Evolutionary conservation across 2,329 filamentous ascomycete genomes (phyloP), one percentile per base, ranked within the genome.

Genomic region (Claviceps monticola): DNA sequence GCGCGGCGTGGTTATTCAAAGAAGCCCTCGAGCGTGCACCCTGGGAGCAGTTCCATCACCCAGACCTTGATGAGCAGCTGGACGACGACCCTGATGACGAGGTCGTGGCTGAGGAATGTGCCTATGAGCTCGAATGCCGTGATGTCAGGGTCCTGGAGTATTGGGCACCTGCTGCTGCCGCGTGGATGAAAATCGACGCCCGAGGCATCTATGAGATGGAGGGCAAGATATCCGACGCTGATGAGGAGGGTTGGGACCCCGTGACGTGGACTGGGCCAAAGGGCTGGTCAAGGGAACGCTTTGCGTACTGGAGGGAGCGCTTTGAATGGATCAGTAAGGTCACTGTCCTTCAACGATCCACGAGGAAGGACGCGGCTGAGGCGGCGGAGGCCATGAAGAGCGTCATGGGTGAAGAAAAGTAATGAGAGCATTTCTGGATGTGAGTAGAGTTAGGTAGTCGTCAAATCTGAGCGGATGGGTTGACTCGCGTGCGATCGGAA

Each of bases 121-220:
- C 42, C 26, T 51, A 51, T 23, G 49, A 51, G 23, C 49, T 51
- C n/a, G 49, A 51, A 16, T 51, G 49, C 37, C 49, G 49, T 4
- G 49, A 51, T 37, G 23, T 51, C 6, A 51, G 43, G 37, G 42
- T 41, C 16, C 21, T 51, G 9, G 49, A 51, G 29, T 51, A 51
- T 21, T 51, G 49, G 49, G 49, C 44, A 26, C 43, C 49, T n/a
- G 49, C 49, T 16, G 49, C 49, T 6, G 49, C 43, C 4, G 43
- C 16, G 8, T 50, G 49, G 49, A 26, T 46, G 41, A 50, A 46
- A 21, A 45, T 45, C 4, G 36, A 41, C 36, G 21, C 46, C 21
- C 46, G 21, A 14, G 39, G 48, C 9, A 44, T 49, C 38, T 49
- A 49, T 23, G 48, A 49, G 38, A 44, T 49, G 48, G 3, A 44